Evolutionary conservation across 2,329 filamentous ascomycete species (phyloP).

Genomic region (Lasiodiplodia sp.): DNA sequence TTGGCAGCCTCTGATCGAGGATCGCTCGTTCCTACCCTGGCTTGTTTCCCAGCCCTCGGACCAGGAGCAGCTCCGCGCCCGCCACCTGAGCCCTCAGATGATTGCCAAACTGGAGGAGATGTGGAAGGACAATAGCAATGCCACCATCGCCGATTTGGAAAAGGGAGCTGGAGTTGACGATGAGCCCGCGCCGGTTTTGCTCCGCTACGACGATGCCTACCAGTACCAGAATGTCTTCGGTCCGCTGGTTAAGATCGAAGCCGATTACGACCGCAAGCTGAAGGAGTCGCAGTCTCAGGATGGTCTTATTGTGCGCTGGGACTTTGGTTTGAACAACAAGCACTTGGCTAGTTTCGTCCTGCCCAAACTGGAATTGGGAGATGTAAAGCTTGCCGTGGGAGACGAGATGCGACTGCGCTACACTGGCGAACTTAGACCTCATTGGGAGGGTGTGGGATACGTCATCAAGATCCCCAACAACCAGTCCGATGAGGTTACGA

Average conservation of each 20-base stretch:
- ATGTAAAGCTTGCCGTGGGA: conserved; percentile 96
- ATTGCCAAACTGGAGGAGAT: conserved; percentile 97
- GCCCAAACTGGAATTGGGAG: conserved; percentile 95
- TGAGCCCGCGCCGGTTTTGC: conserved; percentile 87
- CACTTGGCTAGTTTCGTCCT: conserved; percentile 94
- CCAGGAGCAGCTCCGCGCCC: conserved; percentile 92
- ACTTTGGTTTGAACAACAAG: conserved; percentile 95
- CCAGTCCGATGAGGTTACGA: conserved; percentile 95
- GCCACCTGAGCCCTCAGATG: conserved; percentile 90
- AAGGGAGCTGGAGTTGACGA: conserved; percentile 92
- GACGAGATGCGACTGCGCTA: conserved; percentile 99
- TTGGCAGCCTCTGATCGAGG: conserved; percentile 97
- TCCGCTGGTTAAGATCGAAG: conserved; percentile 97
- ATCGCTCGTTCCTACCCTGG: conserved; percentile 94
- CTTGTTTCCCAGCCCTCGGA: conserved; percentile 89
- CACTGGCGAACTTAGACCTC: conserved; percentile 86
- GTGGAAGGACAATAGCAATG: conserved; percentile 94
- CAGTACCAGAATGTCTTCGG: conserved; percentile 99
- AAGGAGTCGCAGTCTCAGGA: conserved; percentile 99
- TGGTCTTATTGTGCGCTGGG: conserved; percentile 92
- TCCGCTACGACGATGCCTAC: conserved; percentile 96
- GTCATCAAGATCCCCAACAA: conserved; percentile 99
- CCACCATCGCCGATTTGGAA: conserved; percentile 89
- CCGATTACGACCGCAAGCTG: conserved; percentile 97
- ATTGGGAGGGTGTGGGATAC: conserved; percentile 98